Evolutionary conservation across 495 filamentous ascomycete species (phyloP), one percentile per base, ranked within the genome.

Genomic region (Cudoniella acicularis): DNA sequence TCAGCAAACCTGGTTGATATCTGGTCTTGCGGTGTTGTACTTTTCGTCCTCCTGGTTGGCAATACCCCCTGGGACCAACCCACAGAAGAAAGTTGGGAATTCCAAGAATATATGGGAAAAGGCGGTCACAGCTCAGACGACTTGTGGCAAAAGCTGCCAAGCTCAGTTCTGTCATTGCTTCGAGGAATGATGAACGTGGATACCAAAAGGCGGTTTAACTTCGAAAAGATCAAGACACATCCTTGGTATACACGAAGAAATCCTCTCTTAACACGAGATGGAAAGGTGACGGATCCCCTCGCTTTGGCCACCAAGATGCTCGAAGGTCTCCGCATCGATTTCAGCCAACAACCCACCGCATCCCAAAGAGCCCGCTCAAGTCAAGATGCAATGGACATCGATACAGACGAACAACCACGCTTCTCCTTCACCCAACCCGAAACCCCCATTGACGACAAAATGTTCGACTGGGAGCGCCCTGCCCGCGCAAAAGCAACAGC

Each of bases 61-160:
- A 99, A 99, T 70, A 99, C 94, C 1, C 94, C 94, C 0, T 99
- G 94, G 94, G 95, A 98, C 65, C 89, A 94, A 66, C 94, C 94
- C 1, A 91, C 91, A 10, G 72, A 81, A 20, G 75, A 81, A 57
- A 90, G 87, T 67, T 91, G 86, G 76, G 90, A 95, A 69, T 95
- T 86, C 66, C 79, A 87, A 64, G 90, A 96, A 72, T 98, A 94
- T 68, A 76, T 87, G n/a, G 79, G 80, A 23, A 90, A 85, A 0
- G 84, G 87, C 49, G 88, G 92, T 17, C 85, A 88, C 40, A 90
- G 88, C 58, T 84, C 81, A 10, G 95, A 98, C 66, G 84, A 89
- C 45, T 78, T 98, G 13, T 99, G 95, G 95, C 75, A 83, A 60
- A 83, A 87, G 59, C 70, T 98, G 27, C 91, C 95, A 2, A 24